Percentiles rank a stretch among this genome's conserved stretches.
These are phyloP conservation scores for Globisporangium sylvaticum DNA, from an alignment of 352 stramenopile species.

Conservation along the genomic window DNA sequence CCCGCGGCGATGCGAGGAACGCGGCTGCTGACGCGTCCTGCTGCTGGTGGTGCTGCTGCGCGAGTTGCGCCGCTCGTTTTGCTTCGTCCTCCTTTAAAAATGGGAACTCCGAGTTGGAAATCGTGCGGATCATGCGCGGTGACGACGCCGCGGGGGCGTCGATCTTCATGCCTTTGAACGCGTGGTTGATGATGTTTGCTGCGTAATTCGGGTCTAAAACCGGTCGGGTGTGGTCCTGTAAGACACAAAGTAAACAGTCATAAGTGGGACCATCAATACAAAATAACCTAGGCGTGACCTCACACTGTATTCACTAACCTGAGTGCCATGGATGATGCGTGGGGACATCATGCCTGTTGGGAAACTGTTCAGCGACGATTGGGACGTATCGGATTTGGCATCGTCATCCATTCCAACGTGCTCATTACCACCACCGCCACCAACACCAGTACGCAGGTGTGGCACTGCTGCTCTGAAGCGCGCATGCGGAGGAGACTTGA, in stretches of 20 bases:
- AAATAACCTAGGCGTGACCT: neutral
- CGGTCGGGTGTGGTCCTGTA: conserved; percentile 18
- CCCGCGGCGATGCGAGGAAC: conserved; percentile 15
- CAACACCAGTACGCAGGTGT: neutral
- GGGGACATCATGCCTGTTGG: conserved; percentile 38
- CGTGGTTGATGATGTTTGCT: conserved; percentile 54
- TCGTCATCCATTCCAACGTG: conserved; percentile 44
- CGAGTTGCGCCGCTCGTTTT: conserved; percentile 10
- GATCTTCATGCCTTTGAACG: conserved; percentile 58
- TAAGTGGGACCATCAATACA: too few species aligned
- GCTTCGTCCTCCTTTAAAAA: conserved; percentile 63
- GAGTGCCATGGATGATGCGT: conserved; percentile 31
- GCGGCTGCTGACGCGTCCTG: conserved; percentile 9
- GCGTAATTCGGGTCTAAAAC: conserved; percentile 40
- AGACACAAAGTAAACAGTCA: neutral
- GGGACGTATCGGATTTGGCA: conserved; percentile 18
- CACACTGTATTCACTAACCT: conserved; percentile 18
- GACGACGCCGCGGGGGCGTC: conserved; percentile 38
- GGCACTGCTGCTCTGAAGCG: neutral
- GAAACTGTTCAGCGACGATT: conserved; percentile 23
- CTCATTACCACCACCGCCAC: conserved; percentile 3
- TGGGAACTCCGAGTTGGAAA: conserved; percentile 71
- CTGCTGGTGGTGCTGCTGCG: neutral
- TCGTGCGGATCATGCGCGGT: conserved; percentile 54
- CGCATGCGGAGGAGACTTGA: conserved; percentile 41